A percentile compares a stretch with the other conserved stretches of the same genome.
These are phyloP conservation scores for Alternaria viburni DNA, from an alignment of 2,329 filamentous ascomycete species.

Conservation along the genomic window DNA sequence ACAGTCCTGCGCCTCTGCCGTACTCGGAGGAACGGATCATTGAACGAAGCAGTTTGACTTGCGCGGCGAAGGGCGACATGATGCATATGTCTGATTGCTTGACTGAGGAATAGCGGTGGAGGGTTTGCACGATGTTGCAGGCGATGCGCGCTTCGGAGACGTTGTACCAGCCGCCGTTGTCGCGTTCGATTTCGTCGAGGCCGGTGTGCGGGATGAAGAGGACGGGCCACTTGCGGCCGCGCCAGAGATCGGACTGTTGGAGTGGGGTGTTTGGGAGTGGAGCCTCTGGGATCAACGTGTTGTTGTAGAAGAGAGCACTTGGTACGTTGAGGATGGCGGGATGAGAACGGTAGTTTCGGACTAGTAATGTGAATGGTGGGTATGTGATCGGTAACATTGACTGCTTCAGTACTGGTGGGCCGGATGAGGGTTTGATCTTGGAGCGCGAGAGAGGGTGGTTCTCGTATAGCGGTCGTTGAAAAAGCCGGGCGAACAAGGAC, in stretches of 20 bases:
- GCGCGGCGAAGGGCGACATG: conserved; percentile 55
- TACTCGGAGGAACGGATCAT: conserved; percentile 35
- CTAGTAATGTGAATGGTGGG: conserved; percentile 54
- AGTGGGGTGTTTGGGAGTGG: conserved; percentile 24
- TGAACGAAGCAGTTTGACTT: conserved; percentile 51
- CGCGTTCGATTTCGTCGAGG: conserved; percentile 51
- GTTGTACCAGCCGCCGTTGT: conserved; percentile 51
- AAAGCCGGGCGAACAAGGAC: conserved; percentile 53
- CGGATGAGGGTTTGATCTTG: conserved; percentile 28
- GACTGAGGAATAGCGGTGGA: conserved; percentile 34
- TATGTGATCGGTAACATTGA: conserved; percentile 50
- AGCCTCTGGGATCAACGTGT: conserved; percentile 53
- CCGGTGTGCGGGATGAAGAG: conserved; percentile 50
- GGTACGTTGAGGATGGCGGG: conserved; percentile 53
- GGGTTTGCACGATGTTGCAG: conserved; percentile 33
- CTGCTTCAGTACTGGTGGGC: conserved; percentile 34
- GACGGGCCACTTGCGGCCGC: conserved; percentile 50
- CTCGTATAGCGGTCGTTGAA: conserved; percentile 45
- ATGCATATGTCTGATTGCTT: conserved; percentile 50
- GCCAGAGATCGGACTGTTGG: conserved; percentile 46
- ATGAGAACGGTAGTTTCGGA: conserved; percentile 57
- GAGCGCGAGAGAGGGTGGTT: conserved; percentile 51
- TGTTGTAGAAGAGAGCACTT: conserved; percentile 52
- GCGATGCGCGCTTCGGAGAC: conserved; percentile 38
- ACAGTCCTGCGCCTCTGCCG: conserved; percentile 24